These are phyloP conservation scores for Ustilago nuda DNA, from an alignment of 1,284 basidiomycete genomes.

Conservation along the genomic window DNA sequence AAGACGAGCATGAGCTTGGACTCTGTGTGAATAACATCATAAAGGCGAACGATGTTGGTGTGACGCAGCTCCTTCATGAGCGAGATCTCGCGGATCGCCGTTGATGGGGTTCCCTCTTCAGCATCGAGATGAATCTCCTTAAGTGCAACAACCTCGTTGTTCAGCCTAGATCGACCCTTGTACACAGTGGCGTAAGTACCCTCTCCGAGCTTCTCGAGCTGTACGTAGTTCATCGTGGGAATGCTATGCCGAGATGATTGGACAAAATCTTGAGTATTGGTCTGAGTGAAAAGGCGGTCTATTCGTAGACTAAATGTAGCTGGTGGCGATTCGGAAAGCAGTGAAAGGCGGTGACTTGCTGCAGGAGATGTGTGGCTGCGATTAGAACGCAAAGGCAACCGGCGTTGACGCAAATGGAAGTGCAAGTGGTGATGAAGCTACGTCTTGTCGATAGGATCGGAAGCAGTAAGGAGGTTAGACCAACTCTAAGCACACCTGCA, in stretches of 20 bases:
- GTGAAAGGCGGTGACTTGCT: no score
- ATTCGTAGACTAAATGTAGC: neutral
- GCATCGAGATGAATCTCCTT: slow-evolving; percentile 96
- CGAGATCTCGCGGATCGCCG: slow-evolving; percentile 93
- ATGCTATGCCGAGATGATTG: neutral
- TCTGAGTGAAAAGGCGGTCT: neutral
- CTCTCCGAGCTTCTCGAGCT: slow-evolving; percentile 69
- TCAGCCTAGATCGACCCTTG: slow-evolving; percentile 67
- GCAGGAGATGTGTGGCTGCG: no score
- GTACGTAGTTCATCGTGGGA: slow-evolving; percentile 65
- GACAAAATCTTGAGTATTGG: no score
- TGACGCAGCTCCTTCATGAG: slow-evolving; percentile 97
- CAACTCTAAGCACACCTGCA: slow-evolving; percentile 2
- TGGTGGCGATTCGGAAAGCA: neutral
- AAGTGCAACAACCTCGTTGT: slow-evolving; percentile 71
- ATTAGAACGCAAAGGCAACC: no score
- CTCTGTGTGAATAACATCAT: slow-evolving; percentile 96
- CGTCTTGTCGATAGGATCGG: neutral
- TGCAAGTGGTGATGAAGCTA: neutral
- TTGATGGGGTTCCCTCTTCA: slow-evolving; percentile 93
- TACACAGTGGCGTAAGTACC: slow-evolving; percentile 69
- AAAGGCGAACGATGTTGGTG: slow-evolving; percentile 91
- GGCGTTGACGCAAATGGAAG: neutral
- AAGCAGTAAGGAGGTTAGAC: neutral
- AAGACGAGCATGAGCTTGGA: slow-evolving; percentile 98